Base-by-base conservation (phyloP, 106 monocot genomes). In the Dioscorea dumetorum region DNA sequence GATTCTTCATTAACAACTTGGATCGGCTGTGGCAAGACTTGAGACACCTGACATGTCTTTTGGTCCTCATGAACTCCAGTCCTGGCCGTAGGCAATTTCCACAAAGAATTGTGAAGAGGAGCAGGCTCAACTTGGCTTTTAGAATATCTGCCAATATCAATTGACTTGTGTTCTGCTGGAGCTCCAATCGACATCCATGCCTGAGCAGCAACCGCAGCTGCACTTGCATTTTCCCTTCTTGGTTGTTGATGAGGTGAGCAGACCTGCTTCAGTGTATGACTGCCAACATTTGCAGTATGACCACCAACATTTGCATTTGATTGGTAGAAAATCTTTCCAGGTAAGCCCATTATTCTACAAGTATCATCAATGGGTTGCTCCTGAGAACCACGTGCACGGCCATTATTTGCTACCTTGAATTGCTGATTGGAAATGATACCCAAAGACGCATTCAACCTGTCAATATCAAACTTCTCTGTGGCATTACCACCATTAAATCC, bases 121-220 rank as follows among this genome's bases (percentile, higher is more conserved):
- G 73, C 60, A 35, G 80, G 61, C 60, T 67, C 74, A n/a, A 49
- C 69, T 71, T 82, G 75, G 54, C 49, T 75, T 48, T 68, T 64
- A 12, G 56, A 49, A 69, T 59, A 10, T 24, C 49, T 63, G 24
- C 61, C 64, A 49, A 31, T 48, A 58, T 65, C 52, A 41, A 70
- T 32, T 35, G 58, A 48, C 75, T 78, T 81, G 10, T 24, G 73
- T 58, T 73, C 75, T 22, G 64, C 52, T 9, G 67, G 50, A 54
- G 74, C 31, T 52, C 81, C 82, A 52, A 77, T 61, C 2, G 90
- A 84, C 68, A 90, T 88, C 85, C 94, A 87, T 53, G 86, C 50
- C 20, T 66, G 71, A 72, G 78, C 74, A 50, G 81, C 74, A 57
- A 68, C 74, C 57, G 81, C 60, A 53, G 85, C 70, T 64, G 69